Conservation (phyloP, 495 filamentous ascomycete species). For the Aspergillus funiculosus region DNA sequence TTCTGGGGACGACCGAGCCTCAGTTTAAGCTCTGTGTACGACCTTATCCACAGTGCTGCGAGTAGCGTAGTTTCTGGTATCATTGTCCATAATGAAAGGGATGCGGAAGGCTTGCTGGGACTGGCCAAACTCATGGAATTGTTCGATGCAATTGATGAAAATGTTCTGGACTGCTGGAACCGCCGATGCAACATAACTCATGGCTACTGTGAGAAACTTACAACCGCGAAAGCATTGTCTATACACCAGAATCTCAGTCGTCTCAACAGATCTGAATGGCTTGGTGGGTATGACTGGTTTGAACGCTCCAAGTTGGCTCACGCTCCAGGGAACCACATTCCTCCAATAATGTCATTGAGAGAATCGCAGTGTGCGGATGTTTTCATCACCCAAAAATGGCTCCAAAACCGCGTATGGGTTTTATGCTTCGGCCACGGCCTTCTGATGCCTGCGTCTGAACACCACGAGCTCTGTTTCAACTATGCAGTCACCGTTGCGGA, state of each 20-base stretch:
- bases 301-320: conserved; percentile 33
- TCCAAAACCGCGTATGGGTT: conserved; percentile 78
- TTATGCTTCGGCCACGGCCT: conserved; percentile 52
- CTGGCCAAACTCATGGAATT: conserved; percentile 38
- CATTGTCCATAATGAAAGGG: conserved; percentile 42
- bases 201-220: conserved; percentile 33
- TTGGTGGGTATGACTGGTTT: conserved; percentile 63
- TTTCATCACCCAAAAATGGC: conserved; percentile 71
- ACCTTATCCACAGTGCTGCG: conserved; percentile 36
- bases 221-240: conserved; percentile 29
- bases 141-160: conserved; percentile 41
- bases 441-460: conserved; percentile 47
- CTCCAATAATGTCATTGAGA: conserved; percentile 46
- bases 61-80: conserved; percentile 39
- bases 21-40: conserved; percentile 35
- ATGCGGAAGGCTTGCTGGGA: conserved; percentile 42
- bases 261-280: conserved; percentile 31
- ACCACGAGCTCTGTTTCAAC: conserved; percentile 55
- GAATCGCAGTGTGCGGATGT: conserved; percentile 67
- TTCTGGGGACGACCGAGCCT: conserved; percentile 36
- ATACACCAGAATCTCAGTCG: conserved; percentile 35
- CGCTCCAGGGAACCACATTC: conserved; percentile 24
- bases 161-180: conserved; percentile 41
- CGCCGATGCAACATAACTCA: conserved; percentile 30
- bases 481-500: conserved; percentile 67